Evolutionary conservation across 1,284 basidiomycete species (phyloP).

Genomic region (Mrakiaceae sp.): DNA sequence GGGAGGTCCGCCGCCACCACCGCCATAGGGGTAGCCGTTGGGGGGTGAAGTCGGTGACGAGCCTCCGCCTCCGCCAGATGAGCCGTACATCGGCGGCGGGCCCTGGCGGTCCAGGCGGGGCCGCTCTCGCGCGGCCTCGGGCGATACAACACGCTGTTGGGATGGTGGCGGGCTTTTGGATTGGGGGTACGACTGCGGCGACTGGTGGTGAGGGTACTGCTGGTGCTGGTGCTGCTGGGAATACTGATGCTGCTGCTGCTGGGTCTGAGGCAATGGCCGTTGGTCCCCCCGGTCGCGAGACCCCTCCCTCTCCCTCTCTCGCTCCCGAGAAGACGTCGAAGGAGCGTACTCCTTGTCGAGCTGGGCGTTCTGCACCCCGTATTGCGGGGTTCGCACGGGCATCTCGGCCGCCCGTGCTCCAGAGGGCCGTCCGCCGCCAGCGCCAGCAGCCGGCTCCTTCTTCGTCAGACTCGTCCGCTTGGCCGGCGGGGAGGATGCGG

Average conservation of each 20-base stretch:
- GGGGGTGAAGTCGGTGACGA: neutral
- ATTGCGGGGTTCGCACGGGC: constrained; percentile 75
- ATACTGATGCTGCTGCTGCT: constrained; percentile 4
- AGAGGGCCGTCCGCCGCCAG: constrained; percentile 24
- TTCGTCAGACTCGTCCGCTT: constrained; percentile 31
- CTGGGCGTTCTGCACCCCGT: constrained; percentile 82
- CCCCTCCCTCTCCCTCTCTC: neutral
- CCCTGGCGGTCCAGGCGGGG: no score
- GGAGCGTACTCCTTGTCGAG: constrained; percentile 62
- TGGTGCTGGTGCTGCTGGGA: constrained; percentile 17
- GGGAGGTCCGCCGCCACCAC: neutral
- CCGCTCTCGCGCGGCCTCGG: no score
- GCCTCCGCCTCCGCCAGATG: neutral
- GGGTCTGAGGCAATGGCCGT: constrained; percentile 2
- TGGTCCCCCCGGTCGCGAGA: constrained; percentile 7
- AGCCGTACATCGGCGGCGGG: neutral
- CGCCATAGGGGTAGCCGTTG: no score
- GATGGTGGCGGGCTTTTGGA: constrained; percentile 15
- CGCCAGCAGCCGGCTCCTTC: constrained; percentile 25
- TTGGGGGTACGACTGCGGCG: constrained; percentile 13
- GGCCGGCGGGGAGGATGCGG: constrained; percentile 6
- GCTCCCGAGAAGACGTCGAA: neutral
- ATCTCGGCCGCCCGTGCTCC: constrained; percentile 60
- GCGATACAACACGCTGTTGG: constrained; percentile 4
- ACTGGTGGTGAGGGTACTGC: constrained; percentile 18